These are phyloP conservation scores for Rhodotorula sp. DNA, from an alignment of 1,284 basidiomycete genomes.

Conservation along the genomic window DNA sequence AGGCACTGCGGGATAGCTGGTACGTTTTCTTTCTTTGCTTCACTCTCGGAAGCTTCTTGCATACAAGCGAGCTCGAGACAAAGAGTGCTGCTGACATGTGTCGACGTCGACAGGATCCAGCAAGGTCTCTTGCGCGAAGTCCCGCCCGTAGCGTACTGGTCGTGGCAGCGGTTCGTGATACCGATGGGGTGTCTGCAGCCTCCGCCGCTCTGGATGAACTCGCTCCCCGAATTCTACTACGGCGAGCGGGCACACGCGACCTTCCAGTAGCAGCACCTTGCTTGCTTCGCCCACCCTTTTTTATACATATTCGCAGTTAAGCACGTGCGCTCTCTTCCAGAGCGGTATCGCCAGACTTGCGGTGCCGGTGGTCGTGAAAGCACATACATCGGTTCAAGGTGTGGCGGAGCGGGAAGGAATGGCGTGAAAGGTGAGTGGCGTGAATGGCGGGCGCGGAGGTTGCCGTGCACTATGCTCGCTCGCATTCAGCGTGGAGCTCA, in stretches of 20 bases:
- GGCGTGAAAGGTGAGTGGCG: too few relatives aligned
- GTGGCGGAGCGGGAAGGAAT: too few relatives aligned
- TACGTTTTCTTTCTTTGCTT: neutral
- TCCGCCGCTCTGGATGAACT: constrained; percentile 28
- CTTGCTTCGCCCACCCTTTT: too few relatives aligned
- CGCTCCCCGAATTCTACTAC: neutral
- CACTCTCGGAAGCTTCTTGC: neutral
- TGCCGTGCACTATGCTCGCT: too few relatives aligned
- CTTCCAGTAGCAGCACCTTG: neutral
- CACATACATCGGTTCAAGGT: too few relatives aligned
- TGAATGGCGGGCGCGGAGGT: too few relatives aligned
- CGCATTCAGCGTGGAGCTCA: too few relatives aligned
- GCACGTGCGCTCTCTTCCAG: too few relatives aligned
- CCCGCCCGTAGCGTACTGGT: constrained; percentile 23
- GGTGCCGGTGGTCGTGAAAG: too few relatives aligned
- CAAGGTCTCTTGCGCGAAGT: constrained; percentile 31
- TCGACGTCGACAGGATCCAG: constrained; percentile 3
- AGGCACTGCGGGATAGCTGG: constrained; percentile 12
- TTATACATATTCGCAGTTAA: too few relatives aligned
- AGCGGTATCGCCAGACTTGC: too few relatives aligned
- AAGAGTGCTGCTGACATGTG: neutral
- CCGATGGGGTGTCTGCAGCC: constrained; percentile 27
- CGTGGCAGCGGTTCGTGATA: constrained; percentile 22
- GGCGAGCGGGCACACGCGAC: constrained; percentile 4
- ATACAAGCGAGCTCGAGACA: neutral